phyloP scores from a whole-genome alignment of 352 stramenopile species.

The Phytophthora uliginosa region DNA sequence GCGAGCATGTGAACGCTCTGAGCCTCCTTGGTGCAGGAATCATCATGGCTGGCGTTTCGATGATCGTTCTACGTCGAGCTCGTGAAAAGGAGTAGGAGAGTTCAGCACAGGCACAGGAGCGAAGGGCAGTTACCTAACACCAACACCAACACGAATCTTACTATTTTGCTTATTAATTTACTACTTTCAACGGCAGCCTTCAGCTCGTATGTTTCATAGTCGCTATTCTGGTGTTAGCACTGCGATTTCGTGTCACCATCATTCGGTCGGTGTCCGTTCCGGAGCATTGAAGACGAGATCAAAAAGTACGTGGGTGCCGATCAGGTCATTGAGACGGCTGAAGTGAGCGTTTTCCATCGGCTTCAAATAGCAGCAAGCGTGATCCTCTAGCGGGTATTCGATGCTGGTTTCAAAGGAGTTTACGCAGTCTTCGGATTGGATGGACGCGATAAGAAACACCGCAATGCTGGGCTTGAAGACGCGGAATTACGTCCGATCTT shows the following conservation, averaged over 20 bases:
- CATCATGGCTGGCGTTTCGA: constrained; percentile 42
- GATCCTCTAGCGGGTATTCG: constrained; percentile 1
- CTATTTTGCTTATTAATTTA: constrained; percentile 1
- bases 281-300: constrained; percentile 9
- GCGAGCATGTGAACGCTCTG: constrained; percentile 30
- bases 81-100: constrained; percentile 28
- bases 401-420: neutral
- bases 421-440: constrained; percentile 7
- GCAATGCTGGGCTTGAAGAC: constrained; percentile 4
- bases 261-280: neutral
- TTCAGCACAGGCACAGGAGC: neutral
- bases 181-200: neutral
- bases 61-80: constrained; percentile 40
- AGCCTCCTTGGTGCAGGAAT: constrained; percentile 45
- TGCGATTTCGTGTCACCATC: neutral
- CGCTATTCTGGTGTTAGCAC: neutral
- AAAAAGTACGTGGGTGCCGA: neutral
- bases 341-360: constrained; percentile 16
- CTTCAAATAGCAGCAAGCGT: constrained; percentile 8
- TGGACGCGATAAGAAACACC: constrained; percentile 17
- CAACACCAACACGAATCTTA: neutral
- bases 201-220: neutral
- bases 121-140: neutral
- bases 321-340: constrained; percentile 10
- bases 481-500: constrained; percentile 1